phyloP scores from a whole-genome alignment of 2,329 filamentous ascomycete genomes.

The Apiospora malaysiana region DNA sequence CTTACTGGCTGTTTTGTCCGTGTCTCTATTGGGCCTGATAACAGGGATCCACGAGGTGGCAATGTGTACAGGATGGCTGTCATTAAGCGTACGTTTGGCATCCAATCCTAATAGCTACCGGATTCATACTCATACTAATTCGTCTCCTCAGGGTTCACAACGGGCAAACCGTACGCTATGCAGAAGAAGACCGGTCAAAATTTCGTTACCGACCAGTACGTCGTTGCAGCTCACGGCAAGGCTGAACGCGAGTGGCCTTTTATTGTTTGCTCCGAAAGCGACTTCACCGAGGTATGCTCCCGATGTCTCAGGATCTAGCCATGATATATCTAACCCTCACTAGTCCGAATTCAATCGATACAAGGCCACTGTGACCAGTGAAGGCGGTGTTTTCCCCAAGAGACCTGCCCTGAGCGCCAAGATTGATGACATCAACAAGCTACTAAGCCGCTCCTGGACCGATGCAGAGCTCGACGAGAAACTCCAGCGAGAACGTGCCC shows the following conservation, averaged over 20 bases:
- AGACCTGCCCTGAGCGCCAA: constrained; percentile 72
- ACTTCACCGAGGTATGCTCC: constrained; percentile 75
- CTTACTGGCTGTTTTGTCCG: constrained; percentile 86
- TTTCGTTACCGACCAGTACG: constrained; percentile 87
- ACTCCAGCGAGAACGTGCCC: constrained; percentile 71
- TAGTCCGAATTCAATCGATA: constrained; percentile 83
- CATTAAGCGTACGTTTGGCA: constrained; percentile 73
- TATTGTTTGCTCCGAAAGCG: constrained; percentile 84
- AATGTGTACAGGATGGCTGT: constrained; percentile 87
- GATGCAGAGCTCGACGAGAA: constrained; percentile 83
- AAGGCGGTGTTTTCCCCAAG: constrained; percentile 77
- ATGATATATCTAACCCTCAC: background rate
- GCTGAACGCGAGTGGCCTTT: constrained; percentile 87
- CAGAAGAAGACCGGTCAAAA: constrained; percentile 74
- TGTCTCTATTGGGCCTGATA: constrained; percentile 80
- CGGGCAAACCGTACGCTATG: constrained; percentile 84
- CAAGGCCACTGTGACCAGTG: constrained; percentile 73
- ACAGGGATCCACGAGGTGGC: constrained; percentile 57
- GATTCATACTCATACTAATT: background rate
- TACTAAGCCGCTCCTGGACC: constrained; percentile 83
- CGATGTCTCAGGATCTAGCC: background rate
- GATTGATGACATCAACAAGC: constrained; percentile 77
- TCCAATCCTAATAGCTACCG: background rate
- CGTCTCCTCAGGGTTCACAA: constrained; percentile 67
- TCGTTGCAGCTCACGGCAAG: constrained; percentile 81